Base-by-base conservation (phyloP, 306 rosid species). In the Trifolium repens region DNA sequence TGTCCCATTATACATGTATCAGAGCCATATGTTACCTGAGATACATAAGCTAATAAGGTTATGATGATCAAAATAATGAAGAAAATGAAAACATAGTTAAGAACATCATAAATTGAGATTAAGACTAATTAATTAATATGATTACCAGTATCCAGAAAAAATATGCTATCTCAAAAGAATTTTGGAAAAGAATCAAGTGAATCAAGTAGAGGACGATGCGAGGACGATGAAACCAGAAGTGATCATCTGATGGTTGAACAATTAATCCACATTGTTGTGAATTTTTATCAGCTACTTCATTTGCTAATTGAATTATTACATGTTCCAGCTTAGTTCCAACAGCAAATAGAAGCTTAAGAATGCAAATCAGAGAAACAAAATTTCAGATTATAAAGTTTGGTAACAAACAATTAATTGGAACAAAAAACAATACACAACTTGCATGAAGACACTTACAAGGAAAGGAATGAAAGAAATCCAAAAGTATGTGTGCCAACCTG, bases 401-500 rank as follows among this genome's bases (percentile, higher is more conserved):
- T 17, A 22, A 22, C 24, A 22, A 22, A 22, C 1, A 22, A 22
- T 22, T 22, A 22, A 22, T 22, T 22, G 24, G 24, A 22, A 22
- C 24, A 22, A 22, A 22, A 22, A 22, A 22, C 24, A 22, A 22
- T 22, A 22, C 24, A 22, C 24, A 22, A 22, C 24, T 22, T 22
- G 24, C 24, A 32, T 32, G 34, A 43, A 71, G 66, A 83, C 61
- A 80, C 98, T 93, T 71, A 93, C 98, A 78, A 86, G 6, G 67
- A 91, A 64, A 57, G 98, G 98, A 76, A 93, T n/a, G 87, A 93
- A 89, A 61, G 98, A 89, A 53, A 93, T 80, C 98, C 98, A 91
- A 81, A 93, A 93, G 67, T 93, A 93, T 11, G 97, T 80, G 81
- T 93, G 90, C 97, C 94, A 91, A 63, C 96, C 97, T 93, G 91